phyloP scores from a whole-genome alignment of 2,329 filamentous ascomycete genomes.

The Colletotrichum phormii region DNA sequence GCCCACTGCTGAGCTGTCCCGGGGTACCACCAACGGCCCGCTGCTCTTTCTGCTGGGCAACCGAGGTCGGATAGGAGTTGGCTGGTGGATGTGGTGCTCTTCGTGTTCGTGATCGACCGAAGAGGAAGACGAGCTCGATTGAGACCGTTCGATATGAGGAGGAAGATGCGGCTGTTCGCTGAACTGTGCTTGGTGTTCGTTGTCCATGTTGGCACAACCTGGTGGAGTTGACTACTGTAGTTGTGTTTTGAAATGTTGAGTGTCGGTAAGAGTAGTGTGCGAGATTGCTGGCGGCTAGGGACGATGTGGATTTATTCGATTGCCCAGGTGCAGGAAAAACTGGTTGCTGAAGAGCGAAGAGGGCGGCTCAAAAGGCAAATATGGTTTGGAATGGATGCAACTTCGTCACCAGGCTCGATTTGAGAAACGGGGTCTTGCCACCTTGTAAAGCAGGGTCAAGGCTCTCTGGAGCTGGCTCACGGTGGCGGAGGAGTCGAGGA shows the following conservation, averaged over 20 bases:
- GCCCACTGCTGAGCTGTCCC: slow-evolving; percentile 79
- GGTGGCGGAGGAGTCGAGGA: slow-evolving; percentile 33
- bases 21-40: slow-evolving; percentile 84
- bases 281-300: background rate
- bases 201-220: slow-evolving; percentile 35
- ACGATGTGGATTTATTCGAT: background rate
- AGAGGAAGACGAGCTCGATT: slow-evolving; percentile 47
- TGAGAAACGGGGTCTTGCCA: slow-evolving; percentile 37
- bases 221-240: background rate
- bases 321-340: background rate
- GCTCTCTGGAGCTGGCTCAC: slow-evolving; percentile 12
- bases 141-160: slow-evolving; percentile 51
- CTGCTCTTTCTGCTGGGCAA: slow-evolving; percentile 82
- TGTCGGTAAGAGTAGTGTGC: background rate
- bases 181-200: slow-evolving; percentile 39
- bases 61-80: slow-evolving; percentile 70
- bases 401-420: slow-evolving; percentile 33
- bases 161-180: slow-evolving; percentile 39
- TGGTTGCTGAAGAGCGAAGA: slow-evolving; percentile 7
- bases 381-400: slow-evolving; percentile 23
- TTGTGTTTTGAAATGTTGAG: background rate
- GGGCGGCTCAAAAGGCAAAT: slow-evolving; percentile 29
- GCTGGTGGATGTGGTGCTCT: slow-evolving; percentile 59
- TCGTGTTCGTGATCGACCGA: slow-evolving; percentile 46
- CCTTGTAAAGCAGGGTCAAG: slow-evolving; percentile 33